Percentiles rank a stretch among this genome's conserved stretches.
phyloP scores from a whole-genome alignment of 805 yeast species.

The Ogataea kodamae region DNA sequence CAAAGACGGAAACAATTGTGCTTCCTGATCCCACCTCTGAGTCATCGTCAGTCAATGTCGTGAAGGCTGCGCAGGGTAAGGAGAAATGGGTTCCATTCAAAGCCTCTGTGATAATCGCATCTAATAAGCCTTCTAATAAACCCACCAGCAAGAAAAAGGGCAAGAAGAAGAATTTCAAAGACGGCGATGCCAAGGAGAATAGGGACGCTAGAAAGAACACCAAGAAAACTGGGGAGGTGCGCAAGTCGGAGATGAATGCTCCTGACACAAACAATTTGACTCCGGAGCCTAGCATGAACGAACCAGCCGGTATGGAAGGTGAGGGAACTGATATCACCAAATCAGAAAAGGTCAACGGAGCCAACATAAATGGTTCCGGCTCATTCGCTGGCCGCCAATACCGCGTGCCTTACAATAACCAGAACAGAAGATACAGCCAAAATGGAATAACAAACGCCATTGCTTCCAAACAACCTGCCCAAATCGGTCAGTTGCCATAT shows the following conservation, averaged over 20 bases:
- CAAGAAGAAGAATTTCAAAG: conserved; percentile 21
- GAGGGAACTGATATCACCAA: conserved; percentile 5
- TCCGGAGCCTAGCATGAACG: conserved; percentile 3
- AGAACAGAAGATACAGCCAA: conserved; percentile 22
- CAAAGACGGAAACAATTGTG: conserved; percentile 36
- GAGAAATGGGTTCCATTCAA: conserved; percentile 75
- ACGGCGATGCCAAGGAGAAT: conserved; percentile 8
- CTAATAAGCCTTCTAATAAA: conserved; percentile 15
- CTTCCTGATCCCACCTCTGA: conserved; percentile 23
- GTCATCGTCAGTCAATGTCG: conserved; percentile 15
- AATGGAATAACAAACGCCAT: conserved; percentile 11
- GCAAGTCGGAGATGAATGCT: conserved; percentile 5
- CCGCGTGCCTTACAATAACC: conserved; percentile 20
- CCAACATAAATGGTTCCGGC: conserved; percentile 3
- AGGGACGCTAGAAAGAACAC: conserved; percentile 8
- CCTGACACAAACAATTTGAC: conserved; percentile 3
- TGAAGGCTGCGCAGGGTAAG: conserved; percentile 39
- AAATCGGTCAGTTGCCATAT: conserved; percentile 19
- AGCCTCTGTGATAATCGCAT: conserved; percentile 46
- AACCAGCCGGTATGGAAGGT: conserved; percentile 1
- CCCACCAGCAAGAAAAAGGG: conserved; percentile 20
- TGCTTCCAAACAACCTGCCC: conserved; percentile 6
- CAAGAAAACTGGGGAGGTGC: conserved; percentile 7
- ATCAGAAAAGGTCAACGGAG: conserved; percentile 3
- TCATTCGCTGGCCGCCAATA: conserved; percentile 22